Base-by-base conservation (phyloP, 331 rosid genomes). In the Quercus phellos region DNA sequence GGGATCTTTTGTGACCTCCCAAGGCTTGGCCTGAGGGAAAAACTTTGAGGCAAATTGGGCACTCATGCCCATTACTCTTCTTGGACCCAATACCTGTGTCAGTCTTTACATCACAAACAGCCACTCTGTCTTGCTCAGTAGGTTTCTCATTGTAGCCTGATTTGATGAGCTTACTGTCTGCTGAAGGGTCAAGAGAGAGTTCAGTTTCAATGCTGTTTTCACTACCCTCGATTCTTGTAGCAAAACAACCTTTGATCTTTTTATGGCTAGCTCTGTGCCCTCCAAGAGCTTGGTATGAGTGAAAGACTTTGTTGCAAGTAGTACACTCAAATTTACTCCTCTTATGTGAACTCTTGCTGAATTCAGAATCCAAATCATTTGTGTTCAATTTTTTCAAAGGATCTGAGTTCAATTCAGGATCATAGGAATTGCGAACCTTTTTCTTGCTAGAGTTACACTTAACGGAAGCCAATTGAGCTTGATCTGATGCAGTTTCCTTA, bases 1-100 rank as follows among this genome's bases (percentile, higher is more conserved):
- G 98, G 70, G 97, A 92, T 78, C 97, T 90, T 79, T 94, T 94
- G 77, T 94, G 99, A 30, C 98, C 99, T 51, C 99, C 99, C 77
- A 94, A 87, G 8, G 99, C 99, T 77, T 92, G 99, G 16, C 98
- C 99, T 43, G 98, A 90, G 34, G 84, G 51, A 34, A 94, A 94
- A 67, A 84, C 87, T 81, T 84, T 91, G 14, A 79, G 27, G 85
- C 99, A 92, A 86, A 92, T 90, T 78, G 96, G 88, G 61, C 99
- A 94, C 68, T 86, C 84, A 17, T 94, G 90, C 14, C 79, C 88
- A 73, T 82, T 89, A 55, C 26, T 88, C 89, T 86, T 92, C 87
- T 84, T 85, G 17, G 75, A 26, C 27, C 53, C 74, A 6, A 16
- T 76, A 51, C 74, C 56, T 32, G 18, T 76, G 3, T 73, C 80